Conservation (phyloP, 441 rosid genomes). For the Geranium incanum region DNA sequence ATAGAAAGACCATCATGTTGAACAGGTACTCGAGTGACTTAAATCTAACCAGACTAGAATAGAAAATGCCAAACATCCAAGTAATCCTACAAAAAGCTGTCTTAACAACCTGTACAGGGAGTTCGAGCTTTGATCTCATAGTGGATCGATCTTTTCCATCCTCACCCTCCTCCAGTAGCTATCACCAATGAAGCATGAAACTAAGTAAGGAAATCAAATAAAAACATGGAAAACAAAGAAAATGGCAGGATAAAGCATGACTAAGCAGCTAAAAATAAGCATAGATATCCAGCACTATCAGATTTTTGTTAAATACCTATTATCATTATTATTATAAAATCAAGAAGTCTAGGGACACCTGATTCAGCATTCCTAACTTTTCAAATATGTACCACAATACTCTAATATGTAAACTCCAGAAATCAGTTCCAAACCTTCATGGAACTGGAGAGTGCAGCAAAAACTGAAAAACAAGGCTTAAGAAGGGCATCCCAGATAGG, state of each 20-base stretch:
- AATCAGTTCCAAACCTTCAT: background rate
- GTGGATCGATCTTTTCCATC: slow-evolving; percentile 78
- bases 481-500: background rate
- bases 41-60: background rate
- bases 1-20: background rate
- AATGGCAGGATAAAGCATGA: background rate
- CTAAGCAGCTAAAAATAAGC: background rate
- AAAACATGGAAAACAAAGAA: background rate
- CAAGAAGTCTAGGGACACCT: too few species aligned
- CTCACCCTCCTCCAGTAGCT: slow-evolving; percentile 87
- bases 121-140: slow-evolving; percentile 93
- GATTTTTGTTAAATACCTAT: too few species aligned
- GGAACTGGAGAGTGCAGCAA: background rate
- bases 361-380: background rate
- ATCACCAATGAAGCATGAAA: slow-evolving; percentile 25
- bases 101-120: slow-evolving; percentile 82
- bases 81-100: slow-evolving; percentile 1
- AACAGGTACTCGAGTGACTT: slow-evolving; percentile 5
- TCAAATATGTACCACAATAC: background rate
- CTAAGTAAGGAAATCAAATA: slow-evolving; percentile 5
- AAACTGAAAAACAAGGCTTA: background rate
- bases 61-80: background rate
- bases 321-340: too few species aligned
- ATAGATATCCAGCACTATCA: too few species aligned
- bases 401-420: background rate